These are phyloP conservation scores for Trichoderma koningiopsis DNA, from an alignment of 2,329 filamentous ascomycete genomes.

Conservation along the genomic window DNA sequence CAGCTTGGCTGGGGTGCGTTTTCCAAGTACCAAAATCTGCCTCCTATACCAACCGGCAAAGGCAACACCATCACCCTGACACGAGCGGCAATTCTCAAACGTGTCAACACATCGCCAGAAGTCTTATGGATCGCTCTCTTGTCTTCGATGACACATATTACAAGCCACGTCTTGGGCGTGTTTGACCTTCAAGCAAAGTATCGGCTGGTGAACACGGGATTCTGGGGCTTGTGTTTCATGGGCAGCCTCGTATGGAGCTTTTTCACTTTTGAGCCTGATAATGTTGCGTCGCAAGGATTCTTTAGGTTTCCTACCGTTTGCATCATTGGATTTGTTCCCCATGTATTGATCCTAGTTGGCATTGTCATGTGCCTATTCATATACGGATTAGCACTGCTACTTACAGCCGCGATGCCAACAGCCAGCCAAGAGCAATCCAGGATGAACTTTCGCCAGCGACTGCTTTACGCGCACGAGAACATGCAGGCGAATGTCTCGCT, in stretches of 20 bases:
- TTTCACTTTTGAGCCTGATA: slow-evolving; percentile 61
- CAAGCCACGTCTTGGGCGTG: slow-evolving; percentile 79
- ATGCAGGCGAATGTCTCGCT: slow-evolving; percentile 91
- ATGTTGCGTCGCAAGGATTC: slow-evolving; percentile 64
- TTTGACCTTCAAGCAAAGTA: slow-evolving; percentile 77
- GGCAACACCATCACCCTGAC: slow-evolving; percentile 52
- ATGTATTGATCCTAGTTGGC: slow-evolving; percentile 81
- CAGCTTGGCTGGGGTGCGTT: slow-evolving; percentile 74
- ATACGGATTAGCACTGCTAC: slow-evolving; percentile 72
- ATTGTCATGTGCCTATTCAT: slow-evolving; percentile 76
- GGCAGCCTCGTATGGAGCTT: slow-evolving; percentile 78
- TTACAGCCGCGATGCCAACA: slow-evolving; percentile 61
- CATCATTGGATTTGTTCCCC: slow-evolving; percentile 91
- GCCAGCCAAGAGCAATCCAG: slow-evolving; percentile 33
- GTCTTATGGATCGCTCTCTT: slow-evolving; percentile 83
- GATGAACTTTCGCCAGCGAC: slow-evolving; percentile 58
- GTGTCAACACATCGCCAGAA: slow-evolving; percentile 87
- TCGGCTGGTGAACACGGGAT: slow-evolving; percentile 80
- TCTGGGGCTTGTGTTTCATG: slow-evolving; percentile 94
- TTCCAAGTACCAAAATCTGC: slow-evolving; percentile 47
- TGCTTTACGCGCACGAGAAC: slow-evolving; percentile 76
- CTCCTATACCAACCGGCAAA: slow-evolving; percentile 29
- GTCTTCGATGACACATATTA: slow-evolving; percentile 86
- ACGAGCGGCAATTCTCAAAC: slow-evolving; percentile 69
- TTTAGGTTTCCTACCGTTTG: slow-evolving; percentile 91